These are phyloP conservation scores for Litchi chinensis DNA, from an alignment of 345 rosid species.

Conservation along the genomic window DNA sequence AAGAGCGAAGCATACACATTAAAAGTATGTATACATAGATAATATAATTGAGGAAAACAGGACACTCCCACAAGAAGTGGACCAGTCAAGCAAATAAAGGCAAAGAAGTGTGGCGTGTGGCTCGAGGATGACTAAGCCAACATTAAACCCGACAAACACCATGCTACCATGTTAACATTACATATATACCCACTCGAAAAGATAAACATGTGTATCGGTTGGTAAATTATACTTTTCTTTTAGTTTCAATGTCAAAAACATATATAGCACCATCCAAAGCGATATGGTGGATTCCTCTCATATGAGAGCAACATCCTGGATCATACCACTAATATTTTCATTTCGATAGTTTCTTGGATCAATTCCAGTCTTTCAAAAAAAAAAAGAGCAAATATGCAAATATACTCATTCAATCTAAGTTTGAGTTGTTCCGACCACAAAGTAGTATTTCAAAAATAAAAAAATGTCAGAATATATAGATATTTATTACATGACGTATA, in stretches of 20 bases:
- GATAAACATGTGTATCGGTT: neutral
- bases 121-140: constrained; percentile 50
- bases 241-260: neutral
- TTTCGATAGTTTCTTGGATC: too few species aligned
- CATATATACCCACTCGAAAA: neutral
- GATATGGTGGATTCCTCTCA: too few species aligned
- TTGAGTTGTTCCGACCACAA: too few species aligned
- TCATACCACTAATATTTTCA: too few species aligned
- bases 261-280: too few species aligned
- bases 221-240: constrained; percentile 11
- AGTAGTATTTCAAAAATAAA: too few species aligned
- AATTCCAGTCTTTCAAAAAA: too few species aligned
- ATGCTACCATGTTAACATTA: constrained; percentile 16
- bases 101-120: constrained; percentile 41
- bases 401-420: too few species aligned
- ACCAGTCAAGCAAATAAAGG: constrained; percentile 50
- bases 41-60: neutral
- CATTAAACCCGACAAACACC: constrained; percentile 19
- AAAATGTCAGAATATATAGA: neutral
- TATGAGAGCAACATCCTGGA: too few species aligned
- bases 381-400: too few species aligned
- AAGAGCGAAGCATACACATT: constrained; percentile 18
- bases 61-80: constrained; percentile 41
- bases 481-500: neutral
- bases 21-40: constrained; percentile 9